These are phyloP conservation scores for Emmonsiellopsis sp. DNA, from an alignment of 2,329 filamentous ascomycete species.

Conservation along the genomic window DNA sequence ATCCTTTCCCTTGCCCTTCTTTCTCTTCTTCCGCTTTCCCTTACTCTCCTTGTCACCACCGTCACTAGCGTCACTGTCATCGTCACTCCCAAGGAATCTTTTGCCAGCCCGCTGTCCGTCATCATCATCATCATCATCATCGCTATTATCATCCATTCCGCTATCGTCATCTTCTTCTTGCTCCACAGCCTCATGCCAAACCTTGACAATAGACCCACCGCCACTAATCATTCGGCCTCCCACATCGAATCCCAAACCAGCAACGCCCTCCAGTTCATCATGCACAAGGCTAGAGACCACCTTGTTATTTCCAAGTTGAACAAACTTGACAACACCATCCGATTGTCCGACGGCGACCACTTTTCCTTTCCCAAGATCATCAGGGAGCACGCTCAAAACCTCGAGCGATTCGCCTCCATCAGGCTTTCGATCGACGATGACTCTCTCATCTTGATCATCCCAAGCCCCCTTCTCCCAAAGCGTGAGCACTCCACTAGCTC, in stretches of 20 bases:
- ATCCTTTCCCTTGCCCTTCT: slow-evolving; percentile 36
- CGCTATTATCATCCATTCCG: slow-evolving; percentile 35
- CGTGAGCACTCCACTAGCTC: slow-evolving; percentile 72
- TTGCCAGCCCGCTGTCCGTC: slow-evolving; percentile 35
- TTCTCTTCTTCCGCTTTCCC: slow-evolving; percentile 40
- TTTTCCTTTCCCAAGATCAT: slow-evolving; percentile 53
- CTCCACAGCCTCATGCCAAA: slow-evolving; percentile 58
- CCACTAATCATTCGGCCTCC: slow-evolving; percentile 81
- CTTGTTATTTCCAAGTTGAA: slow-evolving; percentile 64
- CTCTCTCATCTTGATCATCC: slow-evolving; percentile 89
- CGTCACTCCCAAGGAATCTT: slow-evolving; percentile 18
- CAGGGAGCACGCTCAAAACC: slow-evolving; percentile 61
- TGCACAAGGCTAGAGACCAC: slow-evolving; percentile 61
- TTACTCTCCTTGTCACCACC: slow-evolving; percentile 39
- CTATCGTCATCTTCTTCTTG: slow-evolving; percentile 36
- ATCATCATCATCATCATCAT: slow-evolving; percentile 39
- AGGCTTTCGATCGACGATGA: slow-evolving; percentile 57
- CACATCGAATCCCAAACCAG: slow-evolving; percentile 74
- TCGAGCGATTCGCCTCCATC: slow-evolving; percentile 72
- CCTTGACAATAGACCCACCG: slow-evolving; percentile 75
- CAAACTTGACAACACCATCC: slow-evolving; percentile 68
- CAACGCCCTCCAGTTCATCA: slow-evolving; percentile 79
- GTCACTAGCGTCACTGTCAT: slow-evolving; percentile 30
- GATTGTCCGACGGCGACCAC: slow-evolving; percentile 71
- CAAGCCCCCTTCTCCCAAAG: slow-evolving; percentile 91